These are phyloP conservation scores for Calocybe gambosa DNA, from an alignment of 1,284 basidiomycete genomes.

Conservation along the genomic window DNA sequence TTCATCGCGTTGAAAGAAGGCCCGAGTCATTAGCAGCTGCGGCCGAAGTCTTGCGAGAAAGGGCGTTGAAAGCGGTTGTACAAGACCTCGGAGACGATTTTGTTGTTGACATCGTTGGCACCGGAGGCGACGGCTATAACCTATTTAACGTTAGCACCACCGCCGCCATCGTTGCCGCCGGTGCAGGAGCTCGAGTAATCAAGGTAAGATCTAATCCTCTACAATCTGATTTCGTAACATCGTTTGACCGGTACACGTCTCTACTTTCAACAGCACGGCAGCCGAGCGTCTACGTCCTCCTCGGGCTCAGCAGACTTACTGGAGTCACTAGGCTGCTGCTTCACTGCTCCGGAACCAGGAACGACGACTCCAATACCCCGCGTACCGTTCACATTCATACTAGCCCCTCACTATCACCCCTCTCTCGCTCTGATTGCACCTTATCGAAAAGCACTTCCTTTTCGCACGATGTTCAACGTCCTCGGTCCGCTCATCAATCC, in stretches of 20 bases:
- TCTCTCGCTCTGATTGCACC: constrained; percentile 81
- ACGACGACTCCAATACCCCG: constrained; percentile 49
- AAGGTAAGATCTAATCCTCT: constrained; percentile 61
- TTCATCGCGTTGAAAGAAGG: constrained; percentile 68
- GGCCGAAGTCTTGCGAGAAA: constrained; percentile 64
- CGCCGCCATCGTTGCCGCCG: constrained; percentile 91
- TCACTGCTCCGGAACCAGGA: constrained; percentile 61
- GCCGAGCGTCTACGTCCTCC: constrained; percentile 87
- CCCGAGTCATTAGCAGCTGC: constrained; percentile 74
- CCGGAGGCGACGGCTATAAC: constrained; percentile 94
- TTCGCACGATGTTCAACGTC: constrained; percentile 97
- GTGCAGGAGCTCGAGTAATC: constrained; percentile 88
- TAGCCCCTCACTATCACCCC: constrained; percentile 91
- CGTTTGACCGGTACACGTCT: not conserved
- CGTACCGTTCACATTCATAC: constrained; percentile 87
- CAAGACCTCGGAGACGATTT: constrained; percentile 53
- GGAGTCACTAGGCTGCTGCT: constrained; percentile 78
- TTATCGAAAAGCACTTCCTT: constrained; percentile 82
- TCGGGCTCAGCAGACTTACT: constrained; percentile 95
- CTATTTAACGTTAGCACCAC: constrained; percentile 98
- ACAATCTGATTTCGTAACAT: not conserved
- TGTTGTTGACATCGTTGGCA: constrained; percentile 62
- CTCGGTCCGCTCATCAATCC: constrained; percentile 96
- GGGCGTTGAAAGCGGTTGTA: constrained; percentile 58
- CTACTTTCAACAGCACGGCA: constrained; percentile 70